Conservation (phyloP, 345 rosid genomes). For the Mangifera indica region DNA sequence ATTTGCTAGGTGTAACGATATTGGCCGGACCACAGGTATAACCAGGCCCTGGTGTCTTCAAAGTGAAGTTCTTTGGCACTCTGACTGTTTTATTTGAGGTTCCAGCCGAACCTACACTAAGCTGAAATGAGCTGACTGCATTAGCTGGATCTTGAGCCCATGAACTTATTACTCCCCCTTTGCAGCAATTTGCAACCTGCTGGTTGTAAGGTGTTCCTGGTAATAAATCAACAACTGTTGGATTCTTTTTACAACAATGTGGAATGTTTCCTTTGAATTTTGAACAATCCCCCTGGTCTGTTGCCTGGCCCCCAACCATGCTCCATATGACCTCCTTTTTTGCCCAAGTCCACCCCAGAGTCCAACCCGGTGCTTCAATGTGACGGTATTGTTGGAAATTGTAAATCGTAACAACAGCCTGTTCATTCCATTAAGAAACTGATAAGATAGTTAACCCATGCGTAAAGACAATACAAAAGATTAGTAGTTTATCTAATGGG, state of each 20-base stretch:
- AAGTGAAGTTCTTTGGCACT: constrained; percentile 70
- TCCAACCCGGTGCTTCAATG: constrained; percentile 82
- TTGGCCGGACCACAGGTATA: constrained; percentile 74
- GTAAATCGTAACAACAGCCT: constrained; percentile 74
- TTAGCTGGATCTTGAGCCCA: constrained; percentile 71
- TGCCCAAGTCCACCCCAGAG: constrained; percentile 77
- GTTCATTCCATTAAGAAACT: constrained; percentile 15
- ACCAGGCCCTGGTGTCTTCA: constrained; percentile 84
- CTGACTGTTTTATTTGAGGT: constrained; percentile 67
- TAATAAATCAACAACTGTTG: constrained; percentile 73
- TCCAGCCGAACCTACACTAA: constrained; percentile 77
- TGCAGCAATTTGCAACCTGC: constrained; percentile 79
- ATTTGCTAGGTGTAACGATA: constrained; percentile 53
- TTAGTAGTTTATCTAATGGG: neutral
- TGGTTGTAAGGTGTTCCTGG: constrained; percentile 76
- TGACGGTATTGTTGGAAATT: constrained; percentile 92
- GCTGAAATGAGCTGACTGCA: constrained; percentile 71
- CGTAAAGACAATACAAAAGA: neutral
- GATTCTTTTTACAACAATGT: constrained; percentile 78
- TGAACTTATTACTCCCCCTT: constrained; percentile 81
- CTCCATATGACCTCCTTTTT: constrained; percentile 85
- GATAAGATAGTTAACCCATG: neutral
- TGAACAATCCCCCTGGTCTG: constrained; percentile 92
- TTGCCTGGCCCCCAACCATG: constrained; percentile 73
- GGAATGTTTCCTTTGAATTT: constrained; percentile 74